Evolutionary conservation across 495 filamentous ascomycete species (phyloP), one percentile per base, ranked within the genome.

Genomic region (Penicillium tannophilum): DNA sequence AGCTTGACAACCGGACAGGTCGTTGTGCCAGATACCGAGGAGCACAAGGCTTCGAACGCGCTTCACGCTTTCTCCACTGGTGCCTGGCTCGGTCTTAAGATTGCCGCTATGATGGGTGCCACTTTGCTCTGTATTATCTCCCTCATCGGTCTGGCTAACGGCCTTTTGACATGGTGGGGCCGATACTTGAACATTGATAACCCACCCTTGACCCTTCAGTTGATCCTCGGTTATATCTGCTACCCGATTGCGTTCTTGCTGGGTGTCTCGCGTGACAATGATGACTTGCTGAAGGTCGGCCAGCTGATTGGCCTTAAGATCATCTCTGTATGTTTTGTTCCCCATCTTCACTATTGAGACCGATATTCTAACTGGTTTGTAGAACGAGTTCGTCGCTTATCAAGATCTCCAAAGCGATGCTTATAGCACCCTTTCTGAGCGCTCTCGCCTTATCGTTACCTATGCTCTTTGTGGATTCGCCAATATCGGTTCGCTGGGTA

Each of bases 151-250:
- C 82, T 97, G 5, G 72, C 84, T 51, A 87, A 97, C 63, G 91
- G 87, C 17, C 79, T 96, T 5, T 82, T 97, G 42, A 87, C 84
- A 31, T 96, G 92, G 92, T 96, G 91, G 90, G 92, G 92, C 56
- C 78, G 77, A 14, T 97, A 94, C 69, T 77, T 92, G 62, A 88
- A 88, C 72, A 88, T 94, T 66, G 76, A 82, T 60, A 71, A 88
- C 48, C 85, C 86, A 16, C 73, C 77, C 1, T 74, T 97, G 52
- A 92, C 89, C 10, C 73, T 96, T 51, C 76, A 93, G 66, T 75
- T 93, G 26, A 86, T 96, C 58, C 75, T 95, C 11, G 88, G 90
- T 20, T 96, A 96, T 71, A 65, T 94, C 64, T 89, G 90, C 72
- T 96, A 93, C 67, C 89, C 89, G 0, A 78, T 96, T 53, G 84